phyloP scores from a whole-genome alignment of 2,329 filamentous ascomycete species.

The Hypocrella siamensis region DNA sequence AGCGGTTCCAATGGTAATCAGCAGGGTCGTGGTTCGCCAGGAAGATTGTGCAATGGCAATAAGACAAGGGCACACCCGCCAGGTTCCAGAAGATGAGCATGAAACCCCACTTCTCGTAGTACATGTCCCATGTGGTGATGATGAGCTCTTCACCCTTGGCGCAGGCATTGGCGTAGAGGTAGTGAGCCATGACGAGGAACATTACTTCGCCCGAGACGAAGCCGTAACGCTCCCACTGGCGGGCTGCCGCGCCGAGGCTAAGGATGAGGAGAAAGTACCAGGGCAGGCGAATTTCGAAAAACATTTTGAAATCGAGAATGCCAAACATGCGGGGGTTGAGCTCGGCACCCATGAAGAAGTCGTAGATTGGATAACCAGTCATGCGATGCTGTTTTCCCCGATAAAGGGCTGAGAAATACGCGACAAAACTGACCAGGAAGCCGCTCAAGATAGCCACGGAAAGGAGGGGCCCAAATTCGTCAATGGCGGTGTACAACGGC shows the following conservation, averaged over 20 bases:
- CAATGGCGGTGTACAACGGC: slow-evolving; percentile 79
- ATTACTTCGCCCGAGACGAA: slow-evolving; percentile 72
- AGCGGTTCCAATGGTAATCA: slow-evolving; percentile 60
- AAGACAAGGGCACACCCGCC: slow-evolving; percentile 74
- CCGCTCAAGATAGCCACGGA: slow-evolving; percentile 86
- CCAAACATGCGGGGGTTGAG: slow-evolving; percentile 63
- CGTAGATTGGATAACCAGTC: slow-evolving; percentile 67
- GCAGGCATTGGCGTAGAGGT: slow-evolving; percentile 80
- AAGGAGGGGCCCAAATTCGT: slow-evolving; percentile 88
- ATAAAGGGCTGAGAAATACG: slow-evolving; percentile 69
- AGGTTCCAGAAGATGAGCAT: slow-evolving; percentile 88
- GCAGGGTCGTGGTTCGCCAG: slow-evolving; percentile 67
- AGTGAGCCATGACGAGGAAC: slow-evolving; percentile 72
- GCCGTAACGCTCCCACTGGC: slow-evolving; percentile 69
- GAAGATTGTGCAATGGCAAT: slow-evolving; percentile 63
- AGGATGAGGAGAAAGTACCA: slow-evolving; percentile 81
- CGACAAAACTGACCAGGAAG: slow-evolving; percentile 66
- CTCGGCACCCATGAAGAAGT: slow-evolving; percentile 86
- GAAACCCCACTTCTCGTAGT: slow-evolving; percentile 90
- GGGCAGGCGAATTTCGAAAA: slow-evolving; percentile 81
- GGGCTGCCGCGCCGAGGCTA: slow-evolving; percentile 56
- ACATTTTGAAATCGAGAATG: slow-evolving; percentile 85
- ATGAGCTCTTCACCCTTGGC: slow-evolving; percentile 77
- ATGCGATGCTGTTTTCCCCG: slow-evolving; percentile 80
- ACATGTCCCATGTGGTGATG: slow-evolving; percentile 84